These are phyloP conservation scores for Cyanidioschyzon merolae DNA, from an alignment of 23 red algal species.

Conservation along the genomic window DNA sequence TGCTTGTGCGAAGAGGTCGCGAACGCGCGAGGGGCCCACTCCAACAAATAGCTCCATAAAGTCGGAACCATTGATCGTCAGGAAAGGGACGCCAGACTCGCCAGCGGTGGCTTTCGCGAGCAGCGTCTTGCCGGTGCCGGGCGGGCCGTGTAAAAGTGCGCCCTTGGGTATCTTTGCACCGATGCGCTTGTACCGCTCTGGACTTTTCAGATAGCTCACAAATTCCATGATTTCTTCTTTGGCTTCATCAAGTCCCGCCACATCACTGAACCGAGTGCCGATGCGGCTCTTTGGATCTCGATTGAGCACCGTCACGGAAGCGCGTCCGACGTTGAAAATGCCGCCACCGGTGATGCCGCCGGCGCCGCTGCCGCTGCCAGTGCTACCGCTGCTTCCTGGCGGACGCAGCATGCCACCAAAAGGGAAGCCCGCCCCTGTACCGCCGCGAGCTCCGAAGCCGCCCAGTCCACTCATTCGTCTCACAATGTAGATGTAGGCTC, in stretches of 20 bases:
- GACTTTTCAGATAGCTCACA: conserved; percentile 92
- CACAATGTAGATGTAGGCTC: conserved; percentile 47
- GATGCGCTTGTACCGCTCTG: conserved; percentile 82
- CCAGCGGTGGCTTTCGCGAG: conserved; percentile 93
- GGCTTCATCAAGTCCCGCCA: conserved; percentile 87
- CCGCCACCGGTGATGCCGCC: conserved; percentile 50
- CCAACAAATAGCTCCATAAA: conserved; percentile 99
- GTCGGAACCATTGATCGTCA: conserved; percentile 94
- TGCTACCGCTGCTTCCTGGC: conserved; percentile 16
- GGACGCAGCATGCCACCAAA: conserved; percentile 31
- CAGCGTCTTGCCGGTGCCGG: conserved; percentile 96
- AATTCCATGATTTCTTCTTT: conserved; percentile 99
- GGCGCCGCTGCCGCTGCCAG: conserved; percentile 23
- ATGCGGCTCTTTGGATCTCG: conserved; percentile 58
- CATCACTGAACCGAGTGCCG: conserved; percentile 66
- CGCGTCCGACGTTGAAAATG: conserved; percentile 87
- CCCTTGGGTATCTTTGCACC: conserved; percentile 97
- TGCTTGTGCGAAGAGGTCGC: conserved; percentile 96
- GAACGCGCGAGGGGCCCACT: conserved; percentile 88
- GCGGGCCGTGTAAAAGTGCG: conserved; percentile 83
- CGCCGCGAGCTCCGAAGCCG: conserved; percentile 23
- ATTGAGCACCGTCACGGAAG: conserved; percentile 79
- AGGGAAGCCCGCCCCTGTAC: conserved; percentile 19
- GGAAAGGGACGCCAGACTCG: conserved; percentile 90
- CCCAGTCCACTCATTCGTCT: conserved; percentile 46